Conservation (phyloP, 1,139 yeast species). For the Zygosaccharomyces pseudobailii region DNA sequence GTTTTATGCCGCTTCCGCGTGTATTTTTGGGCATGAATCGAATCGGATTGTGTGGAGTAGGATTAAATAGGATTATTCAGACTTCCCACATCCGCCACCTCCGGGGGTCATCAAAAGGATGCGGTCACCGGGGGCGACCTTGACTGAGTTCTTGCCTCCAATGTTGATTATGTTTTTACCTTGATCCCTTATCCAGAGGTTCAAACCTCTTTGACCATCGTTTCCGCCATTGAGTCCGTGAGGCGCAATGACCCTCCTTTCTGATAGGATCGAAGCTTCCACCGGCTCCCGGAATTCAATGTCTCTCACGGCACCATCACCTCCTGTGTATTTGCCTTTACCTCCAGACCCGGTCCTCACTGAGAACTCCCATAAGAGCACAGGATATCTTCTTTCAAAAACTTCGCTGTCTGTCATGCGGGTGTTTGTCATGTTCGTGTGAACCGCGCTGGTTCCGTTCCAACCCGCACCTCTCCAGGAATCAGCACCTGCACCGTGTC, state of each 20-base stretch:
- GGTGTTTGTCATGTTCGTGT: conserved; percentile 68
- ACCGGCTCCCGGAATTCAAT: conserved; percentile 54
- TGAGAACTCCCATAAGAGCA: conserved; percentile 50
- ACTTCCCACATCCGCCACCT: conserved; percentile 50
- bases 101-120: conserved; percentile 52
- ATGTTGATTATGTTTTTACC: conserved; percentile 39
- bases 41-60: too few relatives aligned
- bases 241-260: conserved; percentile 56
- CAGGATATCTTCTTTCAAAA: conserved; percentile 63
- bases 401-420: conserved; percentile 67
- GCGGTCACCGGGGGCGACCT: conserved; percentile 50
- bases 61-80: not conserved
- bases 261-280: conserved; percentile 56
- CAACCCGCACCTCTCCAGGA: conserved; percentile 54
- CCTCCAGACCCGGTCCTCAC: conserved; percentile 57
- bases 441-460: conserved; percentile 62
- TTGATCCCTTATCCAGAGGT: conserved; percentile 45
- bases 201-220: conserved; percentile 55
- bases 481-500: conserved; percentile 61
- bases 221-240: conserved; percentile 59
- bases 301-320: conserved; percentile 60
- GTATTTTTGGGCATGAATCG: not conserved
- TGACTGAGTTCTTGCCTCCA: conserved; percentile 56
- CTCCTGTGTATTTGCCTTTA: conserved; percentile 49
- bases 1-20: not conserved